Conservation (phyloP, 2,329 filamentous ascomycete genomes). For the Ophiostoma perfectum region DNA sequence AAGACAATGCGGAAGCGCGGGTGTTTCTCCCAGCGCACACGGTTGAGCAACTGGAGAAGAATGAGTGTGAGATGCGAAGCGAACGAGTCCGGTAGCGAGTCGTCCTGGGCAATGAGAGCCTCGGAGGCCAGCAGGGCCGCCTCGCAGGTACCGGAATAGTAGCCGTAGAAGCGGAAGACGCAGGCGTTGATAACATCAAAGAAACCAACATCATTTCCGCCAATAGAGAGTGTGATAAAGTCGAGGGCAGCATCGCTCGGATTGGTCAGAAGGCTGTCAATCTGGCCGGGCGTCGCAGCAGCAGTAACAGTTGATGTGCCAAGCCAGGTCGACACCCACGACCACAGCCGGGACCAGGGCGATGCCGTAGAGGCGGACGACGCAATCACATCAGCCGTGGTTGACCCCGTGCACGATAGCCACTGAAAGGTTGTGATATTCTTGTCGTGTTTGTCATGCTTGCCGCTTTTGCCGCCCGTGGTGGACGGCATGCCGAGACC, state of each 20-base stretch:
- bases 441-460: neutral
- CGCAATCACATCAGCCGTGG: neutral
- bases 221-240: constrained; percentile 38
- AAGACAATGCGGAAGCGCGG: constrained; percentile 41
- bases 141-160: constrained; percentile 44
- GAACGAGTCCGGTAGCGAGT: constrained; percentile 25
- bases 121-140: constrained; percentile 36
- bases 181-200: constrained; percentile 48
- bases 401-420: neutral
- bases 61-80: constrained; percentile 35
- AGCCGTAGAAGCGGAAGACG: constrained; percentile 46
- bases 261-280: neutral
- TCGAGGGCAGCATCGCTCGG: neutral
- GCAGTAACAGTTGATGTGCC: neutral
- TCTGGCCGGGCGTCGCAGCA: neutral
- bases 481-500: neutral
- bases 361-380: neutral
- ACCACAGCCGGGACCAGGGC: neutral
- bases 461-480: neutral
- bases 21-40: constrained; percentile 41
- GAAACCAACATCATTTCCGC: constrained; percentile 47
- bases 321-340: neutral
- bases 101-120: constrained; percentile 36
- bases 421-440: neutral
- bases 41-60: constrained; percentile 42